phyloP scores from a whole-genome alignment of 345 rosid species.

The Corymbia maculata region DNA sequence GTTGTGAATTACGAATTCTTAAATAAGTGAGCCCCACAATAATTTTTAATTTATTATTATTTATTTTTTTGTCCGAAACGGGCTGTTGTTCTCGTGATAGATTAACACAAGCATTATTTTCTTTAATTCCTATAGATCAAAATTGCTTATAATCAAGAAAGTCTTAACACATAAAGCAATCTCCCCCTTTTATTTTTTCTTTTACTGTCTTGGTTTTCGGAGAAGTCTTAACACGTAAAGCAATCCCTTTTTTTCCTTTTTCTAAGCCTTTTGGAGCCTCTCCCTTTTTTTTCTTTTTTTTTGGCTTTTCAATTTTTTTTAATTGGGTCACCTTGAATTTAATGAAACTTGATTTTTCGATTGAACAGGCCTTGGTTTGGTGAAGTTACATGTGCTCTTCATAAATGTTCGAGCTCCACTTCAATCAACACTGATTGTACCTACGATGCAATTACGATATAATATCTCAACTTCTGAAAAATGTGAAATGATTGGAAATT shows the following conservation, averaged over 20 bases:
- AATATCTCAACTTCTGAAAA: neutral
- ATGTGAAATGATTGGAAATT: neutral
- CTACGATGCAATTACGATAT: neutral
- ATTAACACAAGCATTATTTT: too few species aligned
- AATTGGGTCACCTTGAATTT: accelerated
- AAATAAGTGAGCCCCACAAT: too few species aligned
- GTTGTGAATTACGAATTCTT: too few species aligned
- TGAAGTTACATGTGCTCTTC: neutral
- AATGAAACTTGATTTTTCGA: neutral
- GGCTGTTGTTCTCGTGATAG: too few species aligned
- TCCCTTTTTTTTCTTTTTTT: neutral
- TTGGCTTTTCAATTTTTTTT: neutral
- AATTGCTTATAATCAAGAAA: neutral
- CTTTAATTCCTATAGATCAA: too few species aligned
- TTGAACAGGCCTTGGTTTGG: neutral
- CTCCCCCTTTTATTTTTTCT: too few species aligned
- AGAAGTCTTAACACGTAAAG: neutral
- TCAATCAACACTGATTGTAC: neutral
- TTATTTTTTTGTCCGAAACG: too few species aligned
- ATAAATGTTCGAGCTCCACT: accelerated
- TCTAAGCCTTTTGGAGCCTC: neutral
- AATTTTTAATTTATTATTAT: too few species aligned
- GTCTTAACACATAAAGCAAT: neutral
- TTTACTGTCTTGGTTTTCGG: too few species aligned
- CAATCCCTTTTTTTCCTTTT: neutral